Conservation (phyloP, 2,329 filamentous ascomycete species). For the Aspergillus versicolor region DNA sequence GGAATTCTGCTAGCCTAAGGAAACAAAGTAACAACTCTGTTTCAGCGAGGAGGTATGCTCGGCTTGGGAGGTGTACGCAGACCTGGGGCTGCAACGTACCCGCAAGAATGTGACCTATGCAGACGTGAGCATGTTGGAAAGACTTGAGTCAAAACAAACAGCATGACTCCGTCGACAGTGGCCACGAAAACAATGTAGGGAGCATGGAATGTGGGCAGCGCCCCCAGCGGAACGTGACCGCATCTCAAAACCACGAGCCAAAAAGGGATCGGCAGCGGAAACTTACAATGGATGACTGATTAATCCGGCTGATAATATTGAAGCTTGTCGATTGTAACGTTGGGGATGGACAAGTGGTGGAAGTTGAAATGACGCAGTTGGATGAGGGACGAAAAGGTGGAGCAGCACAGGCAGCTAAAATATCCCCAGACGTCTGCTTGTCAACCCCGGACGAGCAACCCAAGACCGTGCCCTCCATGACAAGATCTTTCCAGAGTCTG, state of each 20-base stretch:
- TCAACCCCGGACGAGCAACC: not conserved
- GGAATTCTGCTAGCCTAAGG: constrained; percentile 16
- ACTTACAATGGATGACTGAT: constrained; percentile 11
- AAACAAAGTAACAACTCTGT: constrained; percentile 14
- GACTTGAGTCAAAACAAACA: constrained; percentile 15
- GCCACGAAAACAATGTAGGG: constrained; percentile 22
- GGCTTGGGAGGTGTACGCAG: constrained; percentile 10
- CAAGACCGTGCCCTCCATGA: not conserved
- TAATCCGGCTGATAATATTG: constrained; percentile 11
- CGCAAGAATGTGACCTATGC: constrained; percentile 19
- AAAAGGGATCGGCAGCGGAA: constrained; percentile 2
- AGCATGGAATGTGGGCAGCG: constrained; percentile 19
- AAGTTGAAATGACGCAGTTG: constrained; percentile 3
- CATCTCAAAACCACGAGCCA: constrained; percentile 1
- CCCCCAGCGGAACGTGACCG: not conserved
- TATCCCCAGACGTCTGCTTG: constrained; percentile 5
- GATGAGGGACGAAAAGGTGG: not conserved
- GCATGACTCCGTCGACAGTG: not conserved
- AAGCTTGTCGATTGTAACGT: not conserved
- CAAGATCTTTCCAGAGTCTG: not conserved
- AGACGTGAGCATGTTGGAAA: constrained; percentile 11
- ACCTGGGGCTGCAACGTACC: constrained; percentile 7
- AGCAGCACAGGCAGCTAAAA: constrained; percentile 12
- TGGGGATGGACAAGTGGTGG: not conserved
- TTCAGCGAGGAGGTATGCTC: constrained; percentile 14